These are phyloP conservation scores for Caloboletus inedulis DNA, from an alignment of 1,284 basidiomycete genomes.

Conservation along the genomic window DNA sequence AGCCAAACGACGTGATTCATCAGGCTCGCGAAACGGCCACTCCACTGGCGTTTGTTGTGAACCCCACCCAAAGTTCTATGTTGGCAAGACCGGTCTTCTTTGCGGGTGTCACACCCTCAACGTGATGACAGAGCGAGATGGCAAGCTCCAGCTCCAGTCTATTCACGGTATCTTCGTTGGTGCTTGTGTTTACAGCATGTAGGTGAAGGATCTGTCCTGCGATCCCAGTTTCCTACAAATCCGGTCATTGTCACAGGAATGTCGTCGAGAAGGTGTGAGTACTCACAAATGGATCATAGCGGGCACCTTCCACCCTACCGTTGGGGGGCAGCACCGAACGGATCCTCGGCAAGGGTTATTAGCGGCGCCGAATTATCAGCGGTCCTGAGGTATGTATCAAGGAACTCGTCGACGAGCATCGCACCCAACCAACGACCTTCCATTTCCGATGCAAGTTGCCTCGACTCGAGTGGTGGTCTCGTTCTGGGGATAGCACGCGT, in stretches of 20 bases:
- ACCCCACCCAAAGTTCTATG: background rate
- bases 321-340: background rate
- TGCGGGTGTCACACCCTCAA: background rate
- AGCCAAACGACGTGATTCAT: too few species aligned
- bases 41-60: background rate
- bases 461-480: too few species aligned
- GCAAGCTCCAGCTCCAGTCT: background rate
- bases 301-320: background rate
- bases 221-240: too few species aligned
- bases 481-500: too few species aligned
- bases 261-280: background rate
- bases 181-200: background rate
- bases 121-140: background rate
- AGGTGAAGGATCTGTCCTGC: background rate
- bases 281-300: constrained; percentile 3
- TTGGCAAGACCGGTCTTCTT: background rate
- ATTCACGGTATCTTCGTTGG: background rate
- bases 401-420: too few species aligned
- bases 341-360: background rate
- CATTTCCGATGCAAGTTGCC: too few species aligned
- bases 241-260: too few species aligned
- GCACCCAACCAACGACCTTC: too few species aligned
- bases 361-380: too few species aligned
- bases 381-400: too few species aligned
- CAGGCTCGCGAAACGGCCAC: background rate